Percentiles rank a stretch among this genome's conserved stretches.
Evolutionary conservation across 306 rosid genomes (phyloP).

Genomic region (Fagus sylvatica): DNA sequence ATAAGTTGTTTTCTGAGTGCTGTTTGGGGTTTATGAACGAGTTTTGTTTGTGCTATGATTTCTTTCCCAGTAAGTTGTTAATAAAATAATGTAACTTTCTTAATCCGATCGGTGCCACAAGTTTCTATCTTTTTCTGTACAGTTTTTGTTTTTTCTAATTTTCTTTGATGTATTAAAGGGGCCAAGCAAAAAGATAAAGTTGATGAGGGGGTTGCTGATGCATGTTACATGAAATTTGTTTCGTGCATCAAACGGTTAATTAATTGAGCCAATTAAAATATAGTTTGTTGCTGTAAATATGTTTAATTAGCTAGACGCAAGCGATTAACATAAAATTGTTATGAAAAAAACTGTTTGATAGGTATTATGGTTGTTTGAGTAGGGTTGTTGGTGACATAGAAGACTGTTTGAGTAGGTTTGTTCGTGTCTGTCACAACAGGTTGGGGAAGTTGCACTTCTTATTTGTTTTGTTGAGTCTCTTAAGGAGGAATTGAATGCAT

Average conservation of each 20-base stretch:
- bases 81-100: slow-evolving; percentile 46
- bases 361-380: neutral
- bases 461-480: slow-evolving; percentile 37
- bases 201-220: slow-evolving; percentile 1
- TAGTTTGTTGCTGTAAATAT: slow-evolving; percentile 24
- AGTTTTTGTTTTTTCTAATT: slow-evolving; percentile 13
- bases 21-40: neutral
- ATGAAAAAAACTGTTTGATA: neutral
- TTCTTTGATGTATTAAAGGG: neutral
- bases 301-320: slow-evolving; percentile 21
- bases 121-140: slow-evolving; percentile 23
- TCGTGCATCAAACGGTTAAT: slow-evolving; percentile 41
- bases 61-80: slow-evolving; percentile 48
- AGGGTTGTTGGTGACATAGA: slow-evolving; percentile 3
- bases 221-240: slow-evolving; percentile 40
- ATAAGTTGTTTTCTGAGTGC: slow-evolving; percentile 33
- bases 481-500: slow-evolving; percentile 63
- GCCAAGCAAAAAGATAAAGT: too few species aligned
- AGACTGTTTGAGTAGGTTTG: slow-evolving; percentile 14
- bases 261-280: slow-evolving; percentile 4
- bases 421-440: slow-evolving; percentile 29
- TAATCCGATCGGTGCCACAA: slow-evolving; percentile 10
- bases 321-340: neutral
- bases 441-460: neutral
- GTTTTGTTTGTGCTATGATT: slow-evolving; percentile 6